Conservation (phyloP, 352 stramenopile species). For the Halophytophthora batemanensis region DNA sequence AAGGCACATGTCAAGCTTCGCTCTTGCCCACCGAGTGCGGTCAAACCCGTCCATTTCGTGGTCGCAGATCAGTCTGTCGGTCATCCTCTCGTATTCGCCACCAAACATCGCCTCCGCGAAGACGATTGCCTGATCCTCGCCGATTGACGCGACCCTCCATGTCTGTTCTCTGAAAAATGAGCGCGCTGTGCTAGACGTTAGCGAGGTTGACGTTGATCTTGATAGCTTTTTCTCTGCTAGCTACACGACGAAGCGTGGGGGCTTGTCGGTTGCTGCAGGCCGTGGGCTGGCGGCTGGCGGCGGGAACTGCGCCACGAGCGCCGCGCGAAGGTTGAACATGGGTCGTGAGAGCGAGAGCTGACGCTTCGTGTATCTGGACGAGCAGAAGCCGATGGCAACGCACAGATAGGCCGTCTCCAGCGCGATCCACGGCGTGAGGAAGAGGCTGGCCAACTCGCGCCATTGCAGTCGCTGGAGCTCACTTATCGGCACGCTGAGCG, state of each 20-base stretch:
- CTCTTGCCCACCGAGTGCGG: too few relatives aligned
- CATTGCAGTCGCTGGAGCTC: slow-evolving; percentile 27
- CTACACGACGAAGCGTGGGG: slow-evolving; percentile 6
- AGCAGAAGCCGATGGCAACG: slow-evolving; percentile 52
- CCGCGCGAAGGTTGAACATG: slow-evolving; percentile 56
- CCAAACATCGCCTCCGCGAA: too few relatives aligned
- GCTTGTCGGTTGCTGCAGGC: slow-evolving; percentile 3
- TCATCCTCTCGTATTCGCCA: too few relatives aligned
- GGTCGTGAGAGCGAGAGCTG: slow-evolving; percentile 58
- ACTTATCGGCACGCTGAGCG: slow-evolving; percentile 15
- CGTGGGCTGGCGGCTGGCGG: not conserved
- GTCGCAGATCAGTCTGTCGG: too few relatives aligned
- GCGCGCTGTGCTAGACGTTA: too few relatives aligned
- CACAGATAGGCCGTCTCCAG: slow-evolving; percentile 55
- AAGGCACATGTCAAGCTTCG: too few relatives aligned
- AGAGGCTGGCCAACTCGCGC: slow-evolving; percentile 44
- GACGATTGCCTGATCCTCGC: too few relatives aligned
- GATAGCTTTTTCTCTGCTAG: too few relatives aligned
- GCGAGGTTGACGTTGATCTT: too few relatives aligned
- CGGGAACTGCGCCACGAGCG: slow-evolving; percentile 45
- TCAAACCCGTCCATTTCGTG: too few relatives aligned
- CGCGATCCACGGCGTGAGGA: slow-evolving; percentile 46
- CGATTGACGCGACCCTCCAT: too few relatives aligned
- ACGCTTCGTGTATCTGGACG: slow-evolving; percentile 47
- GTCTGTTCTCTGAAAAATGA: too few relatives aligned